Evolutionary conservation across 768 basidiomycete genomes (phyloP).

Genomic region (Cystobasidium onofrii): DNA sequence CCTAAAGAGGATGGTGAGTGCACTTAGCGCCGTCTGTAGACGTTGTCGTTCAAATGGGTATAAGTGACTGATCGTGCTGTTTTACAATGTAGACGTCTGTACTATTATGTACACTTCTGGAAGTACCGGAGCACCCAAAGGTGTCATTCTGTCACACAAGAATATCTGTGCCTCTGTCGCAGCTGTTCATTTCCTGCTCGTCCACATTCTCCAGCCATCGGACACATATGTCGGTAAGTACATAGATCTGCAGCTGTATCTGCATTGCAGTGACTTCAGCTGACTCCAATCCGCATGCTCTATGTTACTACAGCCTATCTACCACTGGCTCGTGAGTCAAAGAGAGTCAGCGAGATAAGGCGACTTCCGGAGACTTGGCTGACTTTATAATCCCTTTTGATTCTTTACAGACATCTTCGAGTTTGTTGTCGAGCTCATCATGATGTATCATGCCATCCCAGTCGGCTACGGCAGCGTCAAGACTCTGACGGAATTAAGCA

Average conservation of each 20-base stretch:
- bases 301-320: slow-evolving; percentile 68
- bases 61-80: no score
- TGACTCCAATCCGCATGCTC: not conserved
- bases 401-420: slow-evolving; percentile 64
- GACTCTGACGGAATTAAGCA: slow-evolving; percentile 85
- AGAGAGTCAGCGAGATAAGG: no score
- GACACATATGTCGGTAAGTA: slow-evolving; percentile 52
- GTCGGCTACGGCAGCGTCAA: slow-evolving; percentile 87
- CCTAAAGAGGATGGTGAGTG: slow-evolving; percentile 47
- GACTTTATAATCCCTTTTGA: not conserved
- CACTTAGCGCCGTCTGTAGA: no score
- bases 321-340: slow-evolving; percentile 57
- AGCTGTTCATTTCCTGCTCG: slow-evolving; percentile 64
- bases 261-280: no score
- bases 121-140: slow-evolving; percentile 87
- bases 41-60: no score
- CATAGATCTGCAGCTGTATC: no score
- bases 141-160: slow-evolving; percentile 76
- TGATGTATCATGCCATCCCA: slow-evolving; percentile 68
- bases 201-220: slow-evolving; percentile 49
- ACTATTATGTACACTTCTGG: slow-evolving; percentile 83
- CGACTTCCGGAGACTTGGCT: not conserved
- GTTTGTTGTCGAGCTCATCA: slow-evolving; percentile 76
- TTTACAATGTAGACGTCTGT: slow-evolving; percentile 48
- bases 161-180: slow-evolving; percentile 80